Conservation (phyloP, 345 rosid species). For the Brassica nigra region DNA sequence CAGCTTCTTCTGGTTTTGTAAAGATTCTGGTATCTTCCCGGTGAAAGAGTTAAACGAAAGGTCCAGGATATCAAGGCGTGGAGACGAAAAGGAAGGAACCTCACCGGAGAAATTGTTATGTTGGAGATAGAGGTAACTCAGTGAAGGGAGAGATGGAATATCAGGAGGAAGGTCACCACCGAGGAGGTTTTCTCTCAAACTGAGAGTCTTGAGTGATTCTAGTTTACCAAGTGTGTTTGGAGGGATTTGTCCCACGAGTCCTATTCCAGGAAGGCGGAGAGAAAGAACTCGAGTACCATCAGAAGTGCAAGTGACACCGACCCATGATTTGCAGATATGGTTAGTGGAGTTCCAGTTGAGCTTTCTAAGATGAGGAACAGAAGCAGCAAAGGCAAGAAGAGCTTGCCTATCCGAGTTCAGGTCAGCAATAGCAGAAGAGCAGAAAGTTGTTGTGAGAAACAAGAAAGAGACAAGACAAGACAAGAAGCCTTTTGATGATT, state of each 20-base stretch:
- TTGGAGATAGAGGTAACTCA: constrained; percentile 70
- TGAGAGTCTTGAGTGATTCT: constrained; percentile 58
- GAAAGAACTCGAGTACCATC: constrained; percentile 48
- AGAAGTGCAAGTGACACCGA: constrained; percentile 54
- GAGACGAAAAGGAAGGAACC: constrained; percentile 56
- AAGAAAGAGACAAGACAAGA: constrained; percentile 38
- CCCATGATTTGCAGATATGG: constrained; percentile 54
- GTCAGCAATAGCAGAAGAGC: constrained; percentile 53
- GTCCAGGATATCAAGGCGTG: constrained; percentile 53
- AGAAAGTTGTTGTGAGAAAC: constrained; percentile 33
- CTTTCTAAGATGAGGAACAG: constrained; percentile 56
- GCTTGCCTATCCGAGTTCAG: constrained; percentile 68
- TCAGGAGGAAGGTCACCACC: constrained; percentile 78
- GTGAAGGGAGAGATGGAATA: constrained; percentile 56
- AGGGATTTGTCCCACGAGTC: constrained; percentile 72
- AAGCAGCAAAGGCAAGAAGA: constrained; percentile 60
- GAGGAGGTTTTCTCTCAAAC: constrained; percentile 70
- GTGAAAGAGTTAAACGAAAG: constrained; percentile 67
- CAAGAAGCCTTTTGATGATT: constrained; percentile 44
- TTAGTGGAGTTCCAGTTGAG: constrained; percentile 67
- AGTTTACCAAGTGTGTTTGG: constrained; percentile 69
- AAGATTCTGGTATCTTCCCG: constrained; percentile 53
- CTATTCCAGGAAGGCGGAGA: constrained; percentile 74
- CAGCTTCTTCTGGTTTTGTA: constrained; percentile 54
- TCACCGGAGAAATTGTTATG: constrained; percentile 73